Base-by-base conservation (phyloP, 331 rosid genomes). In the Phaseolus coccineus region DNA sequence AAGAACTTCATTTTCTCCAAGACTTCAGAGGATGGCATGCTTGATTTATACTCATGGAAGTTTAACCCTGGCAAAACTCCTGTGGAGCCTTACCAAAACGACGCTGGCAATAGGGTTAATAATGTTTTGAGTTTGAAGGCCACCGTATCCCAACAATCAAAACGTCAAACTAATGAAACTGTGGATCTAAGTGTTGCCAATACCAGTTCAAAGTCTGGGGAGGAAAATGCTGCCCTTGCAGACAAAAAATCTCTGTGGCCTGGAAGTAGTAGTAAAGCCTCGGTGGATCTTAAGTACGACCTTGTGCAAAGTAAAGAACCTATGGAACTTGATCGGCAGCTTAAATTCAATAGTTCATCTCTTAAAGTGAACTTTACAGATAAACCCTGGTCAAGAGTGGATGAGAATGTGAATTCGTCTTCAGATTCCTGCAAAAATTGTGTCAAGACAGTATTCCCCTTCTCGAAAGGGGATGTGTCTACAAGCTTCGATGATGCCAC, bases 401-500 rank as follows among this genome's bases (percentile, higher is more conserved):
- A 85, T 27, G 93, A 90, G 65, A 78, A 88, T 48, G 82, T 57
- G 4, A 84, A 71, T 84, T 89, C 90, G 63, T 82, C 93, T 81
- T 85, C 91, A 16, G 94, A 90, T 50, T 16, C 59, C 65, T 88
- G 92, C 97, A 89, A 89, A 82, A 91, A 89, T 79, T 93, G 94
- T 53, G 88, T 91, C 74, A 93, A 93, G 87, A 91, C 93, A 6
- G 91, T 90, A 61, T 90, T 90, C 76, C 98, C 97, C 15, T 90
- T 88, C 81, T 70, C 94, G 15, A 85, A 84, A 83, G 96, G 84
- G 56, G 94, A 87, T 3, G 52, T 71, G 68, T 81, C 91, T 78
- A 86, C 84, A 28, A 85, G 93, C 81, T 86, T 84, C 76, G 85
- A 63, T 30, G 70, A 74, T 67, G 69, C 83, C 56, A 76, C 81